These are phyloP conservation scores for Saraca asoca DNA, from an alignment of 331 rosid genomes.

Conservation along the genomic window DNA sequence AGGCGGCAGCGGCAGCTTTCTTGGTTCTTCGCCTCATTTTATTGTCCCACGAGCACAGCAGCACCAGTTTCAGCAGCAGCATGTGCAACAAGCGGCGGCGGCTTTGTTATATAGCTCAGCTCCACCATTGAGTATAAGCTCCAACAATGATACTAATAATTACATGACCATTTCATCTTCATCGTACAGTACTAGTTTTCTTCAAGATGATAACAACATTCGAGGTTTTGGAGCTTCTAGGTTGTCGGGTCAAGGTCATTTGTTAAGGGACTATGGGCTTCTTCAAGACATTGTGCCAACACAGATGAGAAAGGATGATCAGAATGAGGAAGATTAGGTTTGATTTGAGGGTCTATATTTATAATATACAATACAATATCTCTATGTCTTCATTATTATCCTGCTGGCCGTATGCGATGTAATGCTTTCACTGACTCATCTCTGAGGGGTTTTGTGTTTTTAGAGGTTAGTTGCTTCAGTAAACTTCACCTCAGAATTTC, in stretches of 20 bases:
- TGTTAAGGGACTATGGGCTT: slow-evolving; percentile 68
- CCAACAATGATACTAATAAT: not conserved
- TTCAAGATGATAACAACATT: slow-evolving; percentile 26
- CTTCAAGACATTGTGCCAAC: slow-evolving; percentile 73
- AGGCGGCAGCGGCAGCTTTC: not conserved
- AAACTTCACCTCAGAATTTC: not conserved
- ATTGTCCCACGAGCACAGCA: slow-evolving; percentile 31
- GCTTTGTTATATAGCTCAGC: slow-evolving; percentile 45
- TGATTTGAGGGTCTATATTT: not conserved
- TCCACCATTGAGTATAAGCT: slow-evolving; percentile 38
- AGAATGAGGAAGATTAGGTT: slow-evolving; percentile 25
- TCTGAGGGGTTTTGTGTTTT: slow-evolving; percentile 1
- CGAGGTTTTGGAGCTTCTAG: slow-evolving; percentile 27
- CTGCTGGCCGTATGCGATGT: slow-evolving; percentile 26
- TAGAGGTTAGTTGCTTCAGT: slow-evolving; percentile 6
- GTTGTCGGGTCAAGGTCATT: slow-evolving; percentile 12
- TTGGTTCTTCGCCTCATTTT: not conserved
- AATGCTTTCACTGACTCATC: slow-evolving; percentile 33
- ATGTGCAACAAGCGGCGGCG: slow-evolving; percentile 6
- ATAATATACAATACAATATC: too few species aligned
- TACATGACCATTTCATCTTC: slow-evolving; percentile 19
- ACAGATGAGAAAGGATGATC: slow-evolving; percentile 46
- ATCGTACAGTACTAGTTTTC: slow-evolving; percentile 37
- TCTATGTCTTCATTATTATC: not conserved
- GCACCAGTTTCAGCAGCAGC: slow-evolving; percentile 36